Evolutionary conservation across 768 basidiomycete species (phyloP), one percentile per base, ranked within the genome.

Genomic region (Clitopilus hobsonii): DNA sequence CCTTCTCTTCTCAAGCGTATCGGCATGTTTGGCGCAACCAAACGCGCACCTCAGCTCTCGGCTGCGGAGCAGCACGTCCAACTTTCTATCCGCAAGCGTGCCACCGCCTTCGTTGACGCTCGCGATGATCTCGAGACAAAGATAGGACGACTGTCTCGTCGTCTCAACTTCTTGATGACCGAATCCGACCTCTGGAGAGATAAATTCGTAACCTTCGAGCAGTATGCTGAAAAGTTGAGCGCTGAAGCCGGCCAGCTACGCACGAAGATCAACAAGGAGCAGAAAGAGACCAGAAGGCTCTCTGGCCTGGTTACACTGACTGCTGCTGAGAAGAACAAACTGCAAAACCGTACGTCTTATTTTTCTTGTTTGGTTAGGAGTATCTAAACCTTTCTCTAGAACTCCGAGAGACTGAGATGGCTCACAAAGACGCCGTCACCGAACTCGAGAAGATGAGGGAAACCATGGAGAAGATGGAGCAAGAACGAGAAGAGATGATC

Each of bases 101-200:
- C 94, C n/a, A 89, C 88, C 3, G 92, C 92, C 30, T 96, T 95
- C 62, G 92, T 96, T 36, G 93, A 96, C 65, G 91, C 93, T 10
- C 81, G 94, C 29, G 94, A 95, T 67, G 93, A 94, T 63, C 82
- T 96, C 22, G 94, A 96, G 75, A 91, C 90, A 47, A 95, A 94
- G 79, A 93, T 94, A 59, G 93, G 91, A 26, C 84, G 92, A 38
- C 78, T 94, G 26, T 89, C 86, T 41, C 81, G 91, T 53, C 79
- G 92, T 49, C 81, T 94, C 60, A 93, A 93, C 72, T 94, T 93
- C 77, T 75, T 94, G 63, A 91, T 94, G 89, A 91, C 91, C 1
- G 91, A 93, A 69, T 85, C 85, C 5, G 91, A 93, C 63, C 71
- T 93, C 48, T 96, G 94, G 93, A 78, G 92, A 57, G 89, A 94